Evolutionary conservation across 352 stramenopile species (phyloP), one percentile per base, ranked within the genome.

Genomic region (Phytophthora cryptogea): DNA sequence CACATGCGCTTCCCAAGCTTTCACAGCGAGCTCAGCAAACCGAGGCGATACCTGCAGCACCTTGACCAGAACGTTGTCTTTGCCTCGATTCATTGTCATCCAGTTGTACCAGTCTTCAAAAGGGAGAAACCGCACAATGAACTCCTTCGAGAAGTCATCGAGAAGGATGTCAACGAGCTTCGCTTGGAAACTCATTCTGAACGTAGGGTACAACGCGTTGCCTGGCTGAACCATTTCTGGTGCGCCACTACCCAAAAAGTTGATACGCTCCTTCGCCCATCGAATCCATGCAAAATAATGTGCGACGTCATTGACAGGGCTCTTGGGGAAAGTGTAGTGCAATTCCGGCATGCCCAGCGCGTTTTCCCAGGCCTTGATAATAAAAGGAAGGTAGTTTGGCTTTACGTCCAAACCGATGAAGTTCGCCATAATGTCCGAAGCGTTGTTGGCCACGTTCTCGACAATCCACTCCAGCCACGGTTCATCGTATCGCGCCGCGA

Each of bases 221-320:
- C 54, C 63, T 3, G 78, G 72, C n/a, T 62, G 77, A 5, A 64
- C 74, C 14, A 73, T 49, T 1, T 59, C 50, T 11, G 81, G 77
- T 31, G 68, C 72, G 5, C 67, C 46, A 32, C 64, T 53, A 6
- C 77, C 75, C 14, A 88, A 43, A 52, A 74, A 83, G 26, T 55
- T 74, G 0, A 87, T 68, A 33, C 78, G 70, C 37, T 90, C 81
- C 55, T 90, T 90, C 23, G 71, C 81, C 81, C 81, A 90, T n/a
- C 79, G 79, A n/a, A 89, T 50, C 81, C 81, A 90, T 36, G 80
- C 59, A 55, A 83, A 89, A 40, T 76, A 88, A 46, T 87, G 75
- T 9, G 74, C 77, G 28, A 86, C 71, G 43, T 66, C 70, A 45
- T 83, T 86, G 9, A 74, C 40, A 8, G 51, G 35, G 6, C 30